Evolutionary conservation across 1,284 basidiomycete genomes (phyloP).

Genomic region (Volvariella volvacea): DNA sequence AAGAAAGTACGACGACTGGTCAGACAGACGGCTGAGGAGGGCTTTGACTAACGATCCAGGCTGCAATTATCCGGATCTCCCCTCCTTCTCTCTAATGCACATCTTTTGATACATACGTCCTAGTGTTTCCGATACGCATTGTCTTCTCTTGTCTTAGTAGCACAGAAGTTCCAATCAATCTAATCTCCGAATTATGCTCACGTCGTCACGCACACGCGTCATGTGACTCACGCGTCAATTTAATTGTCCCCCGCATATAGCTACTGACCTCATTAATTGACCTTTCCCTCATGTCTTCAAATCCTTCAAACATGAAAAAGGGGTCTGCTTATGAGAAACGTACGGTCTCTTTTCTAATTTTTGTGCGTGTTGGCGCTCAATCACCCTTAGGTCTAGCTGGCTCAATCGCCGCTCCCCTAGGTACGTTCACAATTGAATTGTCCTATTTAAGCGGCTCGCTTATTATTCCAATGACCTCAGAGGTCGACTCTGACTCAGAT

Average conservation of each 20-base stretch:
- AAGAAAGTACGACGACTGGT: slow-evolving; percentile 90
- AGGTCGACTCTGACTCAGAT: slow-evolving; percentile 50
- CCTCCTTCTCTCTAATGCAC: too few relatives aligned
- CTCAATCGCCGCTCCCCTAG: slow-evolving; percentile 23
- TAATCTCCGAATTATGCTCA: slow-evolving; percentile 1
- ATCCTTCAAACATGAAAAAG: slow-evolving; percentile 11
- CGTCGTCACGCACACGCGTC: neutral
- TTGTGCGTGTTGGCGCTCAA: neutral
- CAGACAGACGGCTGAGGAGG: slow-evolving; percentile 81
- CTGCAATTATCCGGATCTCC: too few relatives aligned
- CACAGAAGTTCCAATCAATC: slow-evolving; percentile 1
- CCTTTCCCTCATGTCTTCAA: neutral
- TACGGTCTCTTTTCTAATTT: slow-evolving; percentile 6
- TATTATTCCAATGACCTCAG: slow-evolving; percentile 21
- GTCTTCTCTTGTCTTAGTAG: too few relatives aligned
- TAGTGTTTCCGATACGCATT: slow-evolving; percentile 1
- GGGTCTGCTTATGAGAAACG: slow-evolving; percentile 19
- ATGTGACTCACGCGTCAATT: neutral
- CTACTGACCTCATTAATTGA: too few relatives aligned
- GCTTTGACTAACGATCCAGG: slow-evolving; percentile 55
- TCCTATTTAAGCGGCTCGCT: neutral
- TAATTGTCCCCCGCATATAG: too few relatives aligned
- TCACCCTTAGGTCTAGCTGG: slow-evolving; percentile 15
- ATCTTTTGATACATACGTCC: slow-evolving; percentile 4
- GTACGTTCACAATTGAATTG: slow-evolving; percentile 10